Conservation (phyloP, 805 yeast species). For the Wickerhamomyces bovis region DNA sequence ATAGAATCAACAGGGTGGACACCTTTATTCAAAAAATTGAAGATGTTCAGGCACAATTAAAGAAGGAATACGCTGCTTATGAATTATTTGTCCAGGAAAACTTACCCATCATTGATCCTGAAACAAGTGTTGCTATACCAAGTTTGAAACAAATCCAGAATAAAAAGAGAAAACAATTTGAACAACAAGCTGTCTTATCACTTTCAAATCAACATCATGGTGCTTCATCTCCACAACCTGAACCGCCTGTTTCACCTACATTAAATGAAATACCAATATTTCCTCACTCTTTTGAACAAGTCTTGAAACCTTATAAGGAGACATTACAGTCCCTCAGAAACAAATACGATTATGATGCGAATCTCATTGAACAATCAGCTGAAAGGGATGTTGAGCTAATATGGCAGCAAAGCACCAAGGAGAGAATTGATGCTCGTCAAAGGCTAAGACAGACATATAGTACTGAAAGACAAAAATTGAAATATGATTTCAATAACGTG, state of each 20-base stretch:
- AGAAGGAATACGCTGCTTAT: conserved; percentile 14
- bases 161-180: not conserved
- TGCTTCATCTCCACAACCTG: conserved; percentile 2
- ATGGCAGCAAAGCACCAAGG: conserved; percentile 21
- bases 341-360: conserved; percentile 15
- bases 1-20: conserved; percentile 28
- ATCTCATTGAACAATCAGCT: conserved; percentile 15
- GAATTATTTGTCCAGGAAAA: conserved; percentile 14
- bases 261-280: conserved; percentile 16
- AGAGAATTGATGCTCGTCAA: conserved; percentile 11
- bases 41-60: conserved; percentile 20
- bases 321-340: conserved; percentile 8
- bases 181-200: not conserved
- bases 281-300: conserved; percentile 16
- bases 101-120: conserved; percentile 12
- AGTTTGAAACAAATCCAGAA: not conserved
- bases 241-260: conserved; percentile 9
- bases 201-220: not conserved
- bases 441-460: conserved; percentile 2
- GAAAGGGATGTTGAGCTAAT: conserved; percentile 11
- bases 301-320: conserved; percentile 12
- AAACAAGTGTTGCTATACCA: conserved; percentile 6
- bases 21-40: conserved; percentile 29
- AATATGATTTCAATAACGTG: conserved; percentile 14
- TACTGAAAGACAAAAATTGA: conserved; percentile 2